A percentile compares a stretch with the other conserved stretches of the same genome.
Evolutionary conservation across 257 asterid species (phyloP).

Genomic region (Voacanga thouarsii): DNA sequence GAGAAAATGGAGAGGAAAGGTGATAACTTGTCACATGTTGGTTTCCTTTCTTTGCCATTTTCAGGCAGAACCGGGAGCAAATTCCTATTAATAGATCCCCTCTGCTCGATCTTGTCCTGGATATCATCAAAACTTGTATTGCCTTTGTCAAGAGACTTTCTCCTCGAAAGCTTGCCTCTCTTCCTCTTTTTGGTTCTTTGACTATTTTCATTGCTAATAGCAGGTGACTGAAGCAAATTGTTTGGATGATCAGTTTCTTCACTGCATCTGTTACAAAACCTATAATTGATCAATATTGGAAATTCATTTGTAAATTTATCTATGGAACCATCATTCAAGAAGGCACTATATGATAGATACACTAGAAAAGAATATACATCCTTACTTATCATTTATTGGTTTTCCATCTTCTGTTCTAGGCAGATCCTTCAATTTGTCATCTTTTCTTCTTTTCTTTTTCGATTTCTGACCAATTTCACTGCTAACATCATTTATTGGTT

Average conservation of each 20-base stretch:
- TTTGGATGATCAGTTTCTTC: no score
- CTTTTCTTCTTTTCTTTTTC: not conserved
- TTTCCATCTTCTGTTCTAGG: no score
- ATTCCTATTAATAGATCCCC: not conserved
- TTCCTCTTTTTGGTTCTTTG: not conserved
- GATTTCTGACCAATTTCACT: not conserved
- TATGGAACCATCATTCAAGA: no score
- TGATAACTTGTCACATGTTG: conserved; percentile 1
- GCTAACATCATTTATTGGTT: not conserved
- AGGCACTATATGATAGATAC: no score
- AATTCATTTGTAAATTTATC: no score
- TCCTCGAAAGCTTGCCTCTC: not conserved
- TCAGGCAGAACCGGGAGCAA: not conserved
- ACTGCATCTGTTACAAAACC: not conserved
- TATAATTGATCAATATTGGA: not conserved
- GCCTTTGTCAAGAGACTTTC: not conserved
- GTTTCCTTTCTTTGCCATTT: not conserved
- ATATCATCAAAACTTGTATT: not conserved
- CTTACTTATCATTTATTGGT: not conserved
- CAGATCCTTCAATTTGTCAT: not conserved
- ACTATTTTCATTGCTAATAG: not conserved
- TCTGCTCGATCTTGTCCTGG: not conserved
- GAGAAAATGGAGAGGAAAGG: not conserved
- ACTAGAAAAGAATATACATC: not conserved
- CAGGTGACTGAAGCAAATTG: no score